phyloP scores from a whole-genome alignment of 345 rosid genomes.

The Luvunga scandens region DNA sequence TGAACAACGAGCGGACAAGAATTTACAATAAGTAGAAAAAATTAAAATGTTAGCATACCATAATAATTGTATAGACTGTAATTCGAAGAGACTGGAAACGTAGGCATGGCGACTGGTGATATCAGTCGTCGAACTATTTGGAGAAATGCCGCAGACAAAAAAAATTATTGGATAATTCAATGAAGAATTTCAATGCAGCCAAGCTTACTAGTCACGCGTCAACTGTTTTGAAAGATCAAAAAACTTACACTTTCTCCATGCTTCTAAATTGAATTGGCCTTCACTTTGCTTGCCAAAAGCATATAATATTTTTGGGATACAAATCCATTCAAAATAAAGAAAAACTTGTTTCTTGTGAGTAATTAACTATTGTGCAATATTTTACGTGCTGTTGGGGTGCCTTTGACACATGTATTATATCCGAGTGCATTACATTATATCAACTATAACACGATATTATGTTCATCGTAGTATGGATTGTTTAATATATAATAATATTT shows the following conservation, averaged over 20 bases:
- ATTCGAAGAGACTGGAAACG: neutral
- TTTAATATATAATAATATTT: too few relatives aligned
- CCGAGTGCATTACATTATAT: too few relatives aligned
- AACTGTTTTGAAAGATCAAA: neutral
- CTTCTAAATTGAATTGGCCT: neutral
- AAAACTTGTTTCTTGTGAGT: too few relatives aligned
- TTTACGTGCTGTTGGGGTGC: too few relatives aligned
- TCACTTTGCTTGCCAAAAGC: neutral
- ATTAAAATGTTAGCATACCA: neutral
- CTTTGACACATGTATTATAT: too few relatives aligned
- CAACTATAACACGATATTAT: too few relatives aligned
- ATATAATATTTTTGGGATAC: too few relatives aligned
- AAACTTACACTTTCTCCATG: neutral
- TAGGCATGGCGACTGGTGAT: neutral
- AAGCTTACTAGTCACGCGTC: neutral
- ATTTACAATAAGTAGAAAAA: too few relatives aligned
- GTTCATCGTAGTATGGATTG: too few relatives aligned
- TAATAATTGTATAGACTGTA: too few relatives aligned
- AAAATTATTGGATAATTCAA: neutral
- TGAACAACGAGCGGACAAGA: too few relatives aligned
- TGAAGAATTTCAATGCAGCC: neutral
- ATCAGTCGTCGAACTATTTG: neutral
- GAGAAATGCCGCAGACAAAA: neutral
- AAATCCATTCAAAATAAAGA: neutral
- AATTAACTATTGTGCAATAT: too few relatives aligned